Evolutionary conservation across 768 basidiomycete species (phyloP), one percentile per base, ranked within the genome.

Genomic region (Kockovaella imperatae): DNA sequence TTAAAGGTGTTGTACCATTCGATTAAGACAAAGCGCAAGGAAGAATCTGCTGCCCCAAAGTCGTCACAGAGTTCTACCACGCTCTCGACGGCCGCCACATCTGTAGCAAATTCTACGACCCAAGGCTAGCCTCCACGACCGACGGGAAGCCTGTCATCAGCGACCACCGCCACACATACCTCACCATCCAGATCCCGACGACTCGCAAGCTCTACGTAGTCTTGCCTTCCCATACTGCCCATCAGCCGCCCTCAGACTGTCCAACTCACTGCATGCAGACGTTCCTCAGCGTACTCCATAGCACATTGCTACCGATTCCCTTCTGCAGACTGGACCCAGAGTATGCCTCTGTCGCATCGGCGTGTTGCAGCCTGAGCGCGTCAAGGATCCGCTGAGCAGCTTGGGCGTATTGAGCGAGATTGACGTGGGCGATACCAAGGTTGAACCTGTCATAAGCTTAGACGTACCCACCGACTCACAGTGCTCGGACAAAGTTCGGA

Each of bases 401-500:
- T 62, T 95, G 86, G 32, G 84, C 80, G 64, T 87, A 89, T 42
- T 83, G 80, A 45, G 79, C 77, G 47, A 96, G 77, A 68, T 87
- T 90, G 62, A 88, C 86, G 65, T 82, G 87, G 1, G 88, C 87
- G 53, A 95, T 95, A 18, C 89, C 90, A 14, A 95, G 76, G 70
- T 96, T 95, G 71, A 87, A 95, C 59, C 89, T 90, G 54, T 51
- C 38, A 59, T 39, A 39, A 20, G 36, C 10, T 10, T 21, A 38
- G 11, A 13, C n/a, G 30, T 14, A 20, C 21, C 21, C n/a, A 24
- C 6, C 18, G 21, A 47, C 53, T 45, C 26, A 96, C 31, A 96
- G 84, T 7, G 91, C 95, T 13, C 95, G 82, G 1, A 93, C 96
- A 68, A 96, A 99, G 2, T 89, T 91, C n/a, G 95, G 95, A 31